Conservation (phyloP, 805 yeast genomes). For the Kodamaea kakaduensis region DNA sequence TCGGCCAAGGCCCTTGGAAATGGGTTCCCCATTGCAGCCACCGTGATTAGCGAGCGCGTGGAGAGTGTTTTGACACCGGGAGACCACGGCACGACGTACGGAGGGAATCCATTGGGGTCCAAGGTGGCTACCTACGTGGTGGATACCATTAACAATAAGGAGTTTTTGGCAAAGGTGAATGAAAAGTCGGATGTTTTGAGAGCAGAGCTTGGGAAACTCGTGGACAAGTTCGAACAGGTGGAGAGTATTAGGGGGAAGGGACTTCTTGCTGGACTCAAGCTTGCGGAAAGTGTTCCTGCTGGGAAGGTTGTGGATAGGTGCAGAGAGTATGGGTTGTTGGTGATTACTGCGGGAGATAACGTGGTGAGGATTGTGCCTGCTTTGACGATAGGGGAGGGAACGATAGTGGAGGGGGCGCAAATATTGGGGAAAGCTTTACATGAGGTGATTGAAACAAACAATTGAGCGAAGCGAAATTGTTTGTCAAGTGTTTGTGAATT, state of each 20-base stretch:
- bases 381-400: conserved; percentile 69
- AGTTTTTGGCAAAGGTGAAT: conserved; percentile 58
- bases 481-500: neutral
- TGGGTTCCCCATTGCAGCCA: conserved; percentile 95
- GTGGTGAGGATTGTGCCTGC: conserved; percentile 92
- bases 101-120: conserved; percentile 93
- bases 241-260: conserved; percentile 84
- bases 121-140: conserved; percentile 77
- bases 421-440: conserved; percentile 58
- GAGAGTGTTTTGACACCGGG: conserved; percentile 76
- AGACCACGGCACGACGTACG: conserved; percentile 97
- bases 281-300: conserved; percentile 54
- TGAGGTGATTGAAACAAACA: too few species aligned
- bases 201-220: conserved; percentile 46
- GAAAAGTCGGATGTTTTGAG: conserved; percentile 56
- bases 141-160: conserved; percentile 55
- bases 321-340: conserved; percentile 73
- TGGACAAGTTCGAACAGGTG: conserved; percentile 52
- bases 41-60: conserved; percentile 77
- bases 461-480: neutral
- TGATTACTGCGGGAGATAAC: conserved; percentile 90
- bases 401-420: conserved; percentile 65
- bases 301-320: conserved; percentile 60
- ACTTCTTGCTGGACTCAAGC: conserved; percentile 78
- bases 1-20: conserved; percentile 96